Conservation (phyloP, 768 basidiomycete species). For the Leccinum subtestaceum region DNA sequence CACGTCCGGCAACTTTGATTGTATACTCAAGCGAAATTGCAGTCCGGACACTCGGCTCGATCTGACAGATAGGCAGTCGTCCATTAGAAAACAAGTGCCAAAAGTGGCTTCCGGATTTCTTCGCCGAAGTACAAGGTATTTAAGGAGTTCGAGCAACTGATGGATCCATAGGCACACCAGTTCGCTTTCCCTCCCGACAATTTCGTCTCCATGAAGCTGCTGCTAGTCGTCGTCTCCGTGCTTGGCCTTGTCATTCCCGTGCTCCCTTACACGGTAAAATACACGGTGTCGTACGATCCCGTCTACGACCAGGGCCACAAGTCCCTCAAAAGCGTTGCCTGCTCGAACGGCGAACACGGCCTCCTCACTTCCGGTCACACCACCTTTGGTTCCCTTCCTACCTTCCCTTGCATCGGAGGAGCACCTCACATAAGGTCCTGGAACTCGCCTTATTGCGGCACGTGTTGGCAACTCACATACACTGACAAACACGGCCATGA, state of each 20-base stretch:
- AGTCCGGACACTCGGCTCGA: not conserved
- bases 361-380: conserved; percentile 43
- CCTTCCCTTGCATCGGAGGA: conserved; percentile 61
- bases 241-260: conserved; percentile 9
- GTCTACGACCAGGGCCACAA: conserved; percentile 44
- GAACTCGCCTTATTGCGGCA: conserved; percentile 53
- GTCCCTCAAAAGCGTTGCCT: conserved; percentile 44
- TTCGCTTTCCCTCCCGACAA: not conserved
- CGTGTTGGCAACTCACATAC: conserved; percentile 60
- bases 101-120: not conserved
- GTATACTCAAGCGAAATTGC: not conserved
- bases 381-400: conserved; percentile 51
- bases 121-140: not conserved
- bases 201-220: conserved; percentile 12
- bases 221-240: not conserved
- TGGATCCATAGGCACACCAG: not conserved
- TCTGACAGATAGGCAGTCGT: not conserved
- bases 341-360: conserved; percentile 53
- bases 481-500: conserved; percentile 25
- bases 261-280: conserved; percentile 4
- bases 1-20: not conserved
- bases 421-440: conserved; percentile 48
- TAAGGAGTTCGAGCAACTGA: not conserved
- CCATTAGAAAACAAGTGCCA: not conserved
- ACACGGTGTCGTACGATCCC: conserved; percentile 42